Conservation (phyloP, 192 early-diverging fungal species). For the Coemansia sp. region DNA sequence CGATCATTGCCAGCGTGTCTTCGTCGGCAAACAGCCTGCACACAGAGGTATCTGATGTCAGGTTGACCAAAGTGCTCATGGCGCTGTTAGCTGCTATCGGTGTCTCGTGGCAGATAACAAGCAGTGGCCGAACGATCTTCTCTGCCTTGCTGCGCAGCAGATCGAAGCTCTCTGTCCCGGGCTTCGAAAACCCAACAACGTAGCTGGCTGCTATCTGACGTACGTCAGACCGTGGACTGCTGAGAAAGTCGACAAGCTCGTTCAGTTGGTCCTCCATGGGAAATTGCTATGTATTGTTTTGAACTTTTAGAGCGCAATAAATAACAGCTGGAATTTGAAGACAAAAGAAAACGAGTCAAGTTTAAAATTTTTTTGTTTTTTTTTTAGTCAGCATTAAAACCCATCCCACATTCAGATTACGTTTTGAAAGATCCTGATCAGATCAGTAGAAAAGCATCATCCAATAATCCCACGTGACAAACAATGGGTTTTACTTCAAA, state of each 20-base stretch:
- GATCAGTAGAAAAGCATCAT: too few species aligned
- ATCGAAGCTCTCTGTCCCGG: constrained; percentile 61
- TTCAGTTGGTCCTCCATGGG: constrained; percentile 53
- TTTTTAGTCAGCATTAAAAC: too few species aligned
- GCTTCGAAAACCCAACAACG: constrained; percentile 69
- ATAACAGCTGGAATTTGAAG: not conserved
- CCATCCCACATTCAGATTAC: too few species aligned
- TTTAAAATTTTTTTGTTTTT: too few species aligned
- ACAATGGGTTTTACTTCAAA: too few species aligned
- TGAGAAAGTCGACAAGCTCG: constrained; percentile 73
- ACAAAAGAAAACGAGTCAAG: too few species aligned
- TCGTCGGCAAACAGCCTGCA: constrained; percentile 68
- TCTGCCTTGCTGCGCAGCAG: constrained; percentile 64
- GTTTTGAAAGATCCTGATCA: too few species aligned
- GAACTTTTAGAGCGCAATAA: not conserved
- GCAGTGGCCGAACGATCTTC: constrained; percentile 66
- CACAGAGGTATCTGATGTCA: constrained; percentile 69
- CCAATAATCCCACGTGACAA: too few species aligned
- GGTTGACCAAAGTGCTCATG: constrained; percentile 79
- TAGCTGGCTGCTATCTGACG: constrained; percentile 80
- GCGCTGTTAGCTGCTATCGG: constrained; percentile 83
- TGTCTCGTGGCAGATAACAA: constrained; percentile 68
- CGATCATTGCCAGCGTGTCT: constrained; percentile 69
- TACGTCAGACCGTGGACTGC: constrained; percentile 76
- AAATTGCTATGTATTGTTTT: not conserved